phyloP scores from a whole-genome alignment of 2,329 filamentous ascomycete genomes.

The Xenosphaeropsis pyriputrescens region DNA sequence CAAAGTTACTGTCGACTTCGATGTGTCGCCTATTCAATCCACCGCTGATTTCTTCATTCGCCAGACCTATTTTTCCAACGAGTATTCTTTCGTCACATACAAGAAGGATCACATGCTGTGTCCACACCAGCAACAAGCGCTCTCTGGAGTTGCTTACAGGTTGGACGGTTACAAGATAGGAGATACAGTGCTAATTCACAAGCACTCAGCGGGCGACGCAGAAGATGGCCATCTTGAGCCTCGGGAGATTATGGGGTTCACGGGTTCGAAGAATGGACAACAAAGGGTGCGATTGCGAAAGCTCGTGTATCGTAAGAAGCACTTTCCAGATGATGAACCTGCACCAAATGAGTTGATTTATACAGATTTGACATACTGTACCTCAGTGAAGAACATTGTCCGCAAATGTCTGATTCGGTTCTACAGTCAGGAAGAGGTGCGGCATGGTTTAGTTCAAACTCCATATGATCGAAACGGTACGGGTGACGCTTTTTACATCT shows the following conservation, averaged over 20 bases:
- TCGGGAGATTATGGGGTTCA: slow-evolving; percentile 36
- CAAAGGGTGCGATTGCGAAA: slow-evolving; percentile 28
- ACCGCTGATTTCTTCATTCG: slow-evolving; percentile 48
- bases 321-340: neutral
- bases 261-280: slow-evolving; percentile 5
- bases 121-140: slow-evolving; percentile 17
- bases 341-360: slow-evolving; percentile 36
- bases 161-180: slow-evolving; percentile 27
- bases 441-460: slow-evolving; percentile 26
- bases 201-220: slow-evolving; percentile 9
- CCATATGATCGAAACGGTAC: slow-evolving; percentile 54
- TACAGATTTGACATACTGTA: slow-evolving; percentile 26
- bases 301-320: slow-evolving; percentile 30
- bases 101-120: slow-evolving; percentile 39
- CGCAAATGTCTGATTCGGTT: slow-evolving; percentile 45
- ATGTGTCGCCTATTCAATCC: slow-evolving; percentile 25
- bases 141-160: slow-evolving; percentile 4
- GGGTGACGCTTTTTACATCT: slow-evolving; percentile 53
- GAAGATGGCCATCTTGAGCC: slow-evolving; percentile 33
- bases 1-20: slow-evolving; percentile 43
- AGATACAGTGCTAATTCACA: slow-evolving; percentile 34
- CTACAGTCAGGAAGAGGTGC: slow-evolving; percentile 24
- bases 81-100: slow-evolving; percentile 48
- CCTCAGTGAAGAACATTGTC: slow-evolving; percentile 26
- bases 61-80: slow-evolving; percentile 47